phyloP scores from a whole-genome alignment of 2,329 filamentous ascomycete species.

The Phyllosticta paracitricarpa region DNA sequence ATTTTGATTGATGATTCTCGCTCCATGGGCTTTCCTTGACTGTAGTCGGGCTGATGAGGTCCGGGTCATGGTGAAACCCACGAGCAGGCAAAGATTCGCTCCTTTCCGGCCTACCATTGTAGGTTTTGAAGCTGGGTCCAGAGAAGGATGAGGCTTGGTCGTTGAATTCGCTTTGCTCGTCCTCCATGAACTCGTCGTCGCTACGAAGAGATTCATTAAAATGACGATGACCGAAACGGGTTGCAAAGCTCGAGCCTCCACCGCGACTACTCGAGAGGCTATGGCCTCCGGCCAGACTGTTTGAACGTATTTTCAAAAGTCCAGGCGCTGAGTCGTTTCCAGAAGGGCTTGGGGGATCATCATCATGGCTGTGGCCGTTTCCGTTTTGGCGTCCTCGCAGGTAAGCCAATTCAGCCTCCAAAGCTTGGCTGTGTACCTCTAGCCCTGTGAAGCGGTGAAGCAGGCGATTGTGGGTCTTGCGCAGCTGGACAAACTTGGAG shows the following conservation, averaged over 20 bases:
- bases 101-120: conserved; percentile 19
- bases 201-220: conserved; percentile 12
- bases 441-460: conserved; percentile 42
- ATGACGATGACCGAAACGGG: conserved; percentile 18
- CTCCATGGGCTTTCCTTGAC: background rate
- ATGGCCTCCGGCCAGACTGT: conserved; percentile 19
- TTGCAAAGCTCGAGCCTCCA: conserved; percentile 7
- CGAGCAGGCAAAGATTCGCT: conserved; percentile 17
- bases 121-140: conserved; percentile 15
- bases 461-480: conserved; percentile 43
- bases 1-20: background rate
- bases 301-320: conserved; percentile 14
- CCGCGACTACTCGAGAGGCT: conserved; percentile 10
- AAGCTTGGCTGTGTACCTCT: conserved; percentile 34
- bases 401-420: conserved; percentile 22
- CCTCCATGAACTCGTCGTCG: conserved; percentile 12
- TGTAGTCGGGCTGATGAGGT: background rate
- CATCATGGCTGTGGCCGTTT: conserved; percentile 2
- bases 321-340: conserved; percentile 7
- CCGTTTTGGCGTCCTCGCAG: conserved; percentile 4
- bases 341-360: conserved; percentile 6
- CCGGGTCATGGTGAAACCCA: background rate
- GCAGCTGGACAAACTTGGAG: conserved; percentile 38
- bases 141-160: conserved; percentile 19
- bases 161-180: conserved; percentile 20